phyloP scores from a whole-genome alignment of 2,329 filamentous ascomycete species.

The Penicillium sp. region DNA sequence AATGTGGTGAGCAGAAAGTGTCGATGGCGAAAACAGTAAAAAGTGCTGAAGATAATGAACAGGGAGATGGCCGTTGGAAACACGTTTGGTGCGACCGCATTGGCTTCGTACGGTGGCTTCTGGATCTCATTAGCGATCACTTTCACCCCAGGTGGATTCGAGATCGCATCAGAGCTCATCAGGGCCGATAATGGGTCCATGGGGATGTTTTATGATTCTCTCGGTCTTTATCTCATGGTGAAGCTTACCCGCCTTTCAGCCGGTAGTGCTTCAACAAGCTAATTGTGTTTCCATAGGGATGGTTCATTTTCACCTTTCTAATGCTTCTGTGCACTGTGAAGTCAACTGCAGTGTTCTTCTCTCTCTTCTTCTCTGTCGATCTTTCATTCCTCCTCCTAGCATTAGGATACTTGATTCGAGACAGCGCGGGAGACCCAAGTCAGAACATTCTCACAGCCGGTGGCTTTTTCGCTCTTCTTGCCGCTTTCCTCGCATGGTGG shows the following conservation, averaged over 20 bases:
- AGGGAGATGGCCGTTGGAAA: slow-evolving; percentile 79
- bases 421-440: slow-evolving; percentile 38
- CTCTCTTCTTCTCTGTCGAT: slow-evolving; percentile 70
- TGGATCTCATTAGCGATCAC: slow-evolving; percentile 71
- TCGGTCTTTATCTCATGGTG: slow-evolving; percentile 67
- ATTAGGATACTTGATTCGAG: slow-evolving; percentile 58
- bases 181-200: slow-evolving; percentile 27
- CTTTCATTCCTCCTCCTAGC: slow-evolving; percentile 68
- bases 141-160: slow-evolving; percentile 62
- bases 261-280: background rate
- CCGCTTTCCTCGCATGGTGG: slow-evolving; percentile 79
- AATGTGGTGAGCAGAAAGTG: slow-evolving; percentile 64
- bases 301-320: slow-evolving; percentile 76
- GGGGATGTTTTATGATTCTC: slow-evolving; percentile 52
- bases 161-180: slow-evolving; percentile 51
- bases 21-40: background rate
- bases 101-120: slow-evolving; percentile 75
- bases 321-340: slow-evolving; percentile 67
- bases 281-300: slow-evolving; percentile 45
- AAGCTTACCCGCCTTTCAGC: slow-evolving; percentile 5
- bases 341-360: slow-evolving; percentile 70
- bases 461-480: slow-evolving; percentile 70
- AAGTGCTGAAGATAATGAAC: background rate
- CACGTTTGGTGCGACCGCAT: slow-evolving; percentile 72
- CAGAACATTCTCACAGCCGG: slow-evolving; percentile 55